phyloP scores from a whole-genome alignment of 768 basidiomycete genomes.

The Phanerodontia chrysosporium region DNA sequence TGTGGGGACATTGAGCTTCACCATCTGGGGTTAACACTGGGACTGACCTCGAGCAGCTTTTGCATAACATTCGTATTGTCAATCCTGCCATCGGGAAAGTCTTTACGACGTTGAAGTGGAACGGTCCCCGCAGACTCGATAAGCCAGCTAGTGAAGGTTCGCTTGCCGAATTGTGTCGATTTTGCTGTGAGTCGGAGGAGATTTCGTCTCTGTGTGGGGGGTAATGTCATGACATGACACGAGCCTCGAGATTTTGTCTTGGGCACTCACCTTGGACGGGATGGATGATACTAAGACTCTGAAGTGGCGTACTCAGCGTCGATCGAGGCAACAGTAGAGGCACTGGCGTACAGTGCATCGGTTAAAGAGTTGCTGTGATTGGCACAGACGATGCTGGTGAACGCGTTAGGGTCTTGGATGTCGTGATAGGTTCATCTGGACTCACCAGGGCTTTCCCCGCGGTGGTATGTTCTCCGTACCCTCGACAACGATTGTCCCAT shows the following conservation, averaged over 20 bases:
- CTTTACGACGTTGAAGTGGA: constrained; percentile 75
- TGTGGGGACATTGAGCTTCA: constrained; percentile 22
- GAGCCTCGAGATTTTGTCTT: constrained; percentile 5
- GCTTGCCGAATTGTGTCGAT: constrained; percentile 78
- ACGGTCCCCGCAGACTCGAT: constrained; percentile 87
- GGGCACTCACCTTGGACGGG: constrained; percentile 49
- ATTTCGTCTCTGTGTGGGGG: constrained; percentile 56
- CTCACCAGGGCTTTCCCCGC: constrained; percentile 72
- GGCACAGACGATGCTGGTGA: constrained; percentile 68
- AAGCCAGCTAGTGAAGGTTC: constrained; percentile 86
- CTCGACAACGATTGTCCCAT: constrained; percentile 84
- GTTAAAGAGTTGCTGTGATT: constrained; percentile 87
- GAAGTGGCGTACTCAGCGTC: neutral
- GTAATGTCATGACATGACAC: too few species aligned
- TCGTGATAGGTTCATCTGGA: neutral
- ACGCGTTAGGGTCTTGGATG: neutral
- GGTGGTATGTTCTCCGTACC: constrained; percentile 66
- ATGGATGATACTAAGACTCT: constrained; percentile 75
- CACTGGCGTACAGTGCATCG: constrained; percentile 67
- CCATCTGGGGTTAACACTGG: neutral
- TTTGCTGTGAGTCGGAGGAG: constrained; percentile 86
- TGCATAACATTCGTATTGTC: constrained; percentile 73
- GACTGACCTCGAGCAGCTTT: constrained; percentile 57
- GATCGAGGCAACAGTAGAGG: neutral
- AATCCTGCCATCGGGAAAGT: constrained; percentile 46